Evolutionary conservation across 306 rosid genomes (phyloP), one percentile per base, ranked within the genome.

Genomic region (Vicia faba): DNA sequence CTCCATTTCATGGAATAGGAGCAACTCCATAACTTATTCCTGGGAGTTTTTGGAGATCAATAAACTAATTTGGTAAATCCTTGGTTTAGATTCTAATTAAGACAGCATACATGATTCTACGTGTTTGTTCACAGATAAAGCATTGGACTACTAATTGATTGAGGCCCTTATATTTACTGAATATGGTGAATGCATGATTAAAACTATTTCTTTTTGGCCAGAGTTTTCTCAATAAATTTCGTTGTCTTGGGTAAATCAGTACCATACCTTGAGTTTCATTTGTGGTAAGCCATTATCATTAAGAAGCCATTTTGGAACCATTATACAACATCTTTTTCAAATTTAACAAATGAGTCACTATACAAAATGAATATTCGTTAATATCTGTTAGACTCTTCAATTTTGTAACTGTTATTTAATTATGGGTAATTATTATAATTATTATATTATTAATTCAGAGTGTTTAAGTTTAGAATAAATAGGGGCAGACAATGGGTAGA

Each of bases 1-100:
- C 60, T 66, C 35, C 60, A 33, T n/a, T 50, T 33, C 57, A 18
- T 51, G 48, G 72, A 50, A 68, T 68, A 55, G 9, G 43, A 55
- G 64, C 40, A 69, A 40, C 43, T 55, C 18, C 39, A 15, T 54
- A 14, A 40, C 64, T 69, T 40, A 38, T 29, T 20, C 72, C 10
- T 18, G 38, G 62, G 11, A 53, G 62, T 20, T 51, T 66, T 18
- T 33, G 36, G 39, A 23, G 41, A 68, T 39, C 40, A 39, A 40
- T 54, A 53, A 33, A 68, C 61, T 38, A 38, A 16, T 39, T 39
- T 23, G 38, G 31, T 68, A 54, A 54, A 54, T 68, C 64, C 40
- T 25, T 55, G 12, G 36, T 54, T 54, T n/a, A 39, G 53, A 54
- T 68, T 54, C 16, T 39, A 68, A 8, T 39, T 25, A 20, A 68